These are phyloP conservation scores for Physcomitrium patens DNA, from an alignment of 225 moss, liverwort and hornwort genomes.

Conservation along the genomic window DNA sequence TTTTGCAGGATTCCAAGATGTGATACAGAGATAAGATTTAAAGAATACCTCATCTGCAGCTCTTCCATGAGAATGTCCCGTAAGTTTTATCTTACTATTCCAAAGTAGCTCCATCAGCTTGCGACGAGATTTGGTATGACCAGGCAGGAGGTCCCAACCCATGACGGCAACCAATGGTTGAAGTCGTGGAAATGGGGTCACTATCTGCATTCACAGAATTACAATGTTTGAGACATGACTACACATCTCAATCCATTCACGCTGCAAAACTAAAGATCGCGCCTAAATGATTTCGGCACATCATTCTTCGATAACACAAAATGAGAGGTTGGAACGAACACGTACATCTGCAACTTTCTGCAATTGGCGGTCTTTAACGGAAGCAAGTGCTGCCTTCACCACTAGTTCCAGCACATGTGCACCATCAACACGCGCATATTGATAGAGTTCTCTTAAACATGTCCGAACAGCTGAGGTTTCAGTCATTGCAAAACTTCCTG, in stretches of 20 bases:
- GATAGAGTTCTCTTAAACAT: slow-evolving; percentile 88
- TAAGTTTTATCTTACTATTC: slow-evolving; percentile 72
- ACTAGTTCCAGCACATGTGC: slow-evolving; percentile 83
- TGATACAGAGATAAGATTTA: slow-evolving; percentile 5
- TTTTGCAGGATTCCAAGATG: background rate
- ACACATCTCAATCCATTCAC: background rate
- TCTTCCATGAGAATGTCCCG: slow-evolving; percentile 59
- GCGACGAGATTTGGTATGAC: slow-evolving; percentile 84
- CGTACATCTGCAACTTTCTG: slow-evolving; percentile 86
- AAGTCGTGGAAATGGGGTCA: slow-evolving; percentile 87
- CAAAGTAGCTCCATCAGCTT: slow-evolving; percentile 90
- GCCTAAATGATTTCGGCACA: background rate
- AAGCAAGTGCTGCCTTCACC: slow-evolving; percentile 79
- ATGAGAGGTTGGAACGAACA: slow-evolving; percentile 29
- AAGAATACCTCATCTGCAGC: slow-evolving; percentile 71
- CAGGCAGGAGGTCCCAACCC: slow-evolving; percentile 98
- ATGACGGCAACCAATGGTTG: slow-evolving; percentile 89
- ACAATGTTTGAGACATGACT: slow-evolving; percentile 27
- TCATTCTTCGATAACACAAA: slow-evolving; percentile 25
- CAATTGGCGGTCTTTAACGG: slow-evolving; percentile 82
- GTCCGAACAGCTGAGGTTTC: slow-evolving; percentile 72
- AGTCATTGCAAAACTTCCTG: slow-evolving; percentile 66
- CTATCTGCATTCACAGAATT: slow-evolving; percentile 69
- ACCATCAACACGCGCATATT: slow-evolving; percentile 88
- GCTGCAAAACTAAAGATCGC: slow-evolving; percentile 20